A percentile compares a stretch with the other conserved stretches of the same genome.
phyloP scores from a whole-genome alignment of 2,329 filamentous ascomycete genomes.

The Xylariaceae sp. region DNA sequence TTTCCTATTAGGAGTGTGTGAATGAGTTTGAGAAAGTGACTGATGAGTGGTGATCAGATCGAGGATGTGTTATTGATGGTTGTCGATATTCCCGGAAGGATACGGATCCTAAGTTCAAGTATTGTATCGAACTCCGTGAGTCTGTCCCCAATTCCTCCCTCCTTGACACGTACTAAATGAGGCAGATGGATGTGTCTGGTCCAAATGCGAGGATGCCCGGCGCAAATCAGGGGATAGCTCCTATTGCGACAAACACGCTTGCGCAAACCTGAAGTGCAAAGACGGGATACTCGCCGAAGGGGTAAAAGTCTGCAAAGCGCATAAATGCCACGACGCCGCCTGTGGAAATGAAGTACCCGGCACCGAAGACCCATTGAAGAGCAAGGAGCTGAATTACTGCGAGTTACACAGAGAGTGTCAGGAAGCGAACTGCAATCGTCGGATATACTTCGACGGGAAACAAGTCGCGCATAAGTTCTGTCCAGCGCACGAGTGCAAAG shows the following conservation, averaged over 20 bases:
- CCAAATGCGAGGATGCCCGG: not conserved
- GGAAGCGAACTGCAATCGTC: constrained; percentile 11
- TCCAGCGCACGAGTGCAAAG: constrained; percentile 20
- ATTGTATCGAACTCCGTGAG: too few species aligned
- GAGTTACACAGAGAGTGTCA: constrained; percentile 18
- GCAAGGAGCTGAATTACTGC: constrained; percentile 13
- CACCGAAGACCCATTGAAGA: not conserved
- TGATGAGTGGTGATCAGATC: too few species aligned
- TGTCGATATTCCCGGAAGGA: too few species aligned
- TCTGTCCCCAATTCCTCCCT: not conserved
- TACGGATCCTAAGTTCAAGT: too few species aligned
- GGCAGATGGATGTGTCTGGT: not conserved
- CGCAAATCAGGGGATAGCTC: not conserved
- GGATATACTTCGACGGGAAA: constrained; percentile 32
- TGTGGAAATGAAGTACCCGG: constrained; percentile 15
- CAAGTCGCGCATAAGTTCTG: constrained; percentile 19
- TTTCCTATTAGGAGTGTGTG: too few species aligned
- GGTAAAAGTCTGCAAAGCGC: constrained; percentile 8
- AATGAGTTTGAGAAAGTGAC: too few species aligned
- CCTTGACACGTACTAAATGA: not conserved
- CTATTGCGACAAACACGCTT: not conserved
- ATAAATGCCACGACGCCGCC: constrained; percentile 16
- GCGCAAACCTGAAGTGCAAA: not conserved
- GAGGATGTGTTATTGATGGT: too few species aligned
- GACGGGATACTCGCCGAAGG: not conserved